Base-by-base conservation (phyloP, 2,329 filamentous ascomycete genomes). In the Shiraia bambusicola region DNA sequence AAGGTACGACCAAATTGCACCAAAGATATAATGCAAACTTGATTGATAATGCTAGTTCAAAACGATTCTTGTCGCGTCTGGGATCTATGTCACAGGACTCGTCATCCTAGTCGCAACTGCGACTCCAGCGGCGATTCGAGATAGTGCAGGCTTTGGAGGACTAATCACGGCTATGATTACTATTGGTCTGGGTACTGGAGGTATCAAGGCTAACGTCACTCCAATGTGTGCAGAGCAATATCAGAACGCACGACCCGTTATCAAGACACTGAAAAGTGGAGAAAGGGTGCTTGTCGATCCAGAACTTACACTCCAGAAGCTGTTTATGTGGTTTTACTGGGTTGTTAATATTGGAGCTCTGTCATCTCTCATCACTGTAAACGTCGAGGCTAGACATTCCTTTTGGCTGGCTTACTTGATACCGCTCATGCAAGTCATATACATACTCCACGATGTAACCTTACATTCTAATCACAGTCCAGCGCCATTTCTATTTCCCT, bases 161-260 rank as follows among this genome's bases (percentile, higher is more conserved):
- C 37, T 50, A 6, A 14, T 47, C 15, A 34, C 34, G 3, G 43
- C 40, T 2, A 47, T 50, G 37, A 16, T 46, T 13, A 29, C 33
- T 6, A 50, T 47, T 29, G 43, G 47, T 5, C 28, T 49, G 12
- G 43, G 47, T 2, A 50, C 47, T 10, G 47, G 47, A 10, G 41
- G 47, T 19, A 50, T 50, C 40, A 50, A 44, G 26, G 29, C 47
- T 9, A 50, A 50, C 29, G 43, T 50, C 11, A 29, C 37, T 6
- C 40, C 47, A 4, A 38, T 50, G 37, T 38, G 29, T 22, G 47
- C 47, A 22, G 47, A 50, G 29, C 47, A 50, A 19, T 50, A 50
- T 11, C 34, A 31, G 24, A 32, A 34, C 15, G 24, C 40, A 6
- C 19, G 24, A 2, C 34, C 37, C 9, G 34, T 36, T 5, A 17